Evolutionary conservation across 2,329 filamentous ascomycete species (phyloP).

Genomic region (Penicillium sp.): DNA sequence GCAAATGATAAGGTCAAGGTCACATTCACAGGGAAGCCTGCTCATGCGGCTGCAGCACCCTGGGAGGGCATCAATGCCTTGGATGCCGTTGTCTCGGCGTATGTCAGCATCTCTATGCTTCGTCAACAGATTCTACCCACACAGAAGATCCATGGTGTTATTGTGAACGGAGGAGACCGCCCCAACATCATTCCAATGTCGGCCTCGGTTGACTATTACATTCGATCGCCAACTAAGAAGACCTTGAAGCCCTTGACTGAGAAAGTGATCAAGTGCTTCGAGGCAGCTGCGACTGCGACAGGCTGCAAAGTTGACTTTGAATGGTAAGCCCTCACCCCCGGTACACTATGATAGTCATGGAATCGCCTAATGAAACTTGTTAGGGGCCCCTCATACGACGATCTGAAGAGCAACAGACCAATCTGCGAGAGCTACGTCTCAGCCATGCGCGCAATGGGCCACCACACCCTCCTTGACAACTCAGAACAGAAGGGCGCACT

Average conservation of each 20-base stretch:
- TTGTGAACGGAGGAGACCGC: slow-evolving; percentile 52
- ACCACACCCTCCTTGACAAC: slow-evolving; percentile 26
- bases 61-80: slow-evolving; percentile 60
- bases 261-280: slow-evolving; percentile 31
- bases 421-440: slow-evolving; percentile 35
- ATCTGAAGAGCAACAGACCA: slow-evolving; percentile 31
- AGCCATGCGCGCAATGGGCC: slow-evolving; percentile 31
- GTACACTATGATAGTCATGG: too few relatives aligned
- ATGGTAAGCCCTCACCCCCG: slow-evolving; percentile 16
- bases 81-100: slow-evolving; percentile 53
- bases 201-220: slow-evolving; percentile 45
- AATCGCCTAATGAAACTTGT: too few relatives aligned
- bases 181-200: slow-evolving; percentile 58
- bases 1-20: slow-evolving; percentile 37
- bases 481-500: slow-evolving; percentile 16
- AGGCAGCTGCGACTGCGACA: slow-evolving; percentile 32
- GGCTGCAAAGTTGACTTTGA: slow-evolving; percentile 31
- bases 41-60: slow-evolving; percentile 55
- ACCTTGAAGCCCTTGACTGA: slow-evolving; percentile 34
- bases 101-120: slow-evolving; percentile 48
- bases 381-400: slow-evolving; percentile 32
- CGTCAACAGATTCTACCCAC: slow-evolving; percentile 56
- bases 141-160: slow-evolving; percentile 53
- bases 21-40: slow-evolving; percentile 51
- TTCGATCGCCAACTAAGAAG: slow-evolving; percentile 42